Conservation (phyloP, 148 eudicot species). For the Cornus florida region DNA sequence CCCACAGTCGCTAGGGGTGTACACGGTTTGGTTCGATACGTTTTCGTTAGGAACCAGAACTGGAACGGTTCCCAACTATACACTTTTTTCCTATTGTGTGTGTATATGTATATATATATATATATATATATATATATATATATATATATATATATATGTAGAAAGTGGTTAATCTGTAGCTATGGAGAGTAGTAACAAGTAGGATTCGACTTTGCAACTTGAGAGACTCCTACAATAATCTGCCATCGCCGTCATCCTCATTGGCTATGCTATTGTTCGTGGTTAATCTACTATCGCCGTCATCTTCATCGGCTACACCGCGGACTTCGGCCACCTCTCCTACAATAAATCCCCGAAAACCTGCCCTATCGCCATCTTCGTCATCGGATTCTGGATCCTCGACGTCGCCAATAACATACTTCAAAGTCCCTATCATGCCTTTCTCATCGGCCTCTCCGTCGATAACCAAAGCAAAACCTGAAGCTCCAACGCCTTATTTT, state of each 20-base stretch:
- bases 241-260: slow-evolving; percentile 24
- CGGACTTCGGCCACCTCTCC: slow-evolving; percentile 41
- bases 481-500: slow-evolving; percentile 42
- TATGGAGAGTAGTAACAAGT: neutral
- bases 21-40: too few relatives aligned
- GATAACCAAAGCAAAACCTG: slow-evolving; percentile 36
- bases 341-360: slow-evolving; percentile 25
- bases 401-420: slow-evolving; percentile 60
- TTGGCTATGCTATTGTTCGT: slow-evolving; percentile 27
- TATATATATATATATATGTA: too few relatives aligned
- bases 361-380: slow-evolving; percentile 45
- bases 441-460: slow-evolving; percentile 41
- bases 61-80: too few relatives aligned
- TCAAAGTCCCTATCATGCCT: slow-evolving; percentile 55
- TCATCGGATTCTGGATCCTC: slow-evolving; percentile 56
- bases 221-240: slow-evolving; percentile 36
- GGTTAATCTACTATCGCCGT: slow-evolving; percentile 19
- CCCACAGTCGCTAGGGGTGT: too few relatives aligned
- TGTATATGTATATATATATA: neutral
- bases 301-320: slow-evolving; percentile 53
- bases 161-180: neutral
- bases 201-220: neutral
- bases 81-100: too few relatives aligned
- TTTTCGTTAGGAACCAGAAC: too few relatives aligned
- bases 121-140: too few relatives aligned